Base-by-base conservation (phyloP, 768 basidiomycete species). In the Mycena indigotica region DNA sequence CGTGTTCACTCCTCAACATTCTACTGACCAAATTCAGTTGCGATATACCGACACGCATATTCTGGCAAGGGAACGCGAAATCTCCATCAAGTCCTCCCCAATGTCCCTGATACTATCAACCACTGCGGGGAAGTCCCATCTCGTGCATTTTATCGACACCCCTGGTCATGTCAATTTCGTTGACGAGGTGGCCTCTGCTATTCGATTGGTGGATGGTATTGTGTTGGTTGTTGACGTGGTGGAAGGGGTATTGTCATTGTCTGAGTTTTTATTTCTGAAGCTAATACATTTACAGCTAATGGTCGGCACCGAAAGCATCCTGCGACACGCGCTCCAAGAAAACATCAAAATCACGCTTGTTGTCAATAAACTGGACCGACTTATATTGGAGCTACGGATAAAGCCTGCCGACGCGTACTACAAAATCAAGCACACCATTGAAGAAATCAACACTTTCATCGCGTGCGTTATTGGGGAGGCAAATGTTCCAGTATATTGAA, bases 391-490 rank as follows among this genome's bases (percentile, higher is more conserved):
- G 74, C 80, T 99, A 56, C 87, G 97, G 45, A 87, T 99, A 68
- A 95, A 95, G 67, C 97, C 97, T 53, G 77, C 87, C 39, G 97
- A 99, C 67, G 97, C 97, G 0, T 99, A 93, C 78, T 98, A 95
- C 78, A 99, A 99, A 80, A 93, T 99, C 64, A 96, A 93, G 72
- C 96, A 98, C 70, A 98, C 95, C 2, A 96, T 99, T 54, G 97
- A 99, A 70, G 97, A 99, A 72, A 88, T 99, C 52, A 99, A 99
- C 72, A 91, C 88, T 1, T 89, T 95, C 72, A 98, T 99, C 69
- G 89, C 93, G 93, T 94, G 55, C 59, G 79, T 66, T 13, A 15
- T 12, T 26, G n/a, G n/a, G n/a, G n/a, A n/a, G n/a, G n/a, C n/a
- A n/a, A n/a, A n/a, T n/a, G n/a, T n/a, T n/a, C n/a, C n/a, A n/a